These are phyloP conservation scores for Magnusiomyces suaveolens DNA, from an alignment of 1,139 yeast species.

Conservation along the genomic window DNA sequence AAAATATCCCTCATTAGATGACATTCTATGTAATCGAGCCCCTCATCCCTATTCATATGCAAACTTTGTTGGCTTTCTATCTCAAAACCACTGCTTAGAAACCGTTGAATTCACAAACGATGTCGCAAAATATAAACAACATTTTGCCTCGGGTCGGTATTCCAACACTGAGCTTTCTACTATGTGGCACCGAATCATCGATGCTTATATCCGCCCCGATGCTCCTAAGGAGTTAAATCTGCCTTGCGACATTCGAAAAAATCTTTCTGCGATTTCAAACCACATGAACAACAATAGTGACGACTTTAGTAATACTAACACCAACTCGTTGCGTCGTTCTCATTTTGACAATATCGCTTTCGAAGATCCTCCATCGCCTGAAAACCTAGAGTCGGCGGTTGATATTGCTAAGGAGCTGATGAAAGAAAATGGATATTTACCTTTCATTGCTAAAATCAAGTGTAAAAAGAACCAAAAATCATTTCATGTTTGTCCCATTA, in stretches of 20 bases:
- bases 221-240: conserved; percentile 30
- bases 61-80: conserved; percentile 26
- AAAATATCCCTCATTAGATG: conserved; percentile 24
- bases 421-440: conserved; percentile 25
- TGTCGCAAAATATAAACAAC: conserved; percentile 23
- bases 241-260: conserved; percentile 24
- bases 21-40: conserved; percentile 22
- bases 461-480: too few relatives aligned
- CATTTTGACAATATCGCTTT: not conserved
- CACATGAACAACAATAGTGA: not conserved
- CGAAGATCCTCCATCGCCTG: conserved; percentile 21
- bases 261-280: conserved; percentile 14
- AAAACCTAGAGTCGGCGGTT: conserved; percentile 21
- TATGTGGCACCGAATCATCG: conserved; percentile 28
- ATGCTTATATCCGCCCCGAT: conserved; percentile 25
- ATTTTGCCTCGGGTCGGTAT: not conserved
- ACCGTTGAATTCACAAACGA: conserved; percentile 30
- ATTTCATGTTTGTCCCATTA: too few relatives aligned
- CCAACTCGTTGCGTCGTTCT: not conserved
- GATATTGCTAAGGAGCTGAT: conserved; percentile 26
- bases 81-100: conserved; percentile 31
- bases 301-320: conserved; percentile 4
- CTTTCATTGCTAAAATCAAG: conserved; percentile 17
- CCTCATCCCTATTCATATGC: conserved; percentile 25
- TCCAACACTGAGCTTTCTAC: conserved; percentile 8